Conservation (phyloP, 2,329 filamentous ascomycete species). For the Cytospora leucostoma region DNA sequence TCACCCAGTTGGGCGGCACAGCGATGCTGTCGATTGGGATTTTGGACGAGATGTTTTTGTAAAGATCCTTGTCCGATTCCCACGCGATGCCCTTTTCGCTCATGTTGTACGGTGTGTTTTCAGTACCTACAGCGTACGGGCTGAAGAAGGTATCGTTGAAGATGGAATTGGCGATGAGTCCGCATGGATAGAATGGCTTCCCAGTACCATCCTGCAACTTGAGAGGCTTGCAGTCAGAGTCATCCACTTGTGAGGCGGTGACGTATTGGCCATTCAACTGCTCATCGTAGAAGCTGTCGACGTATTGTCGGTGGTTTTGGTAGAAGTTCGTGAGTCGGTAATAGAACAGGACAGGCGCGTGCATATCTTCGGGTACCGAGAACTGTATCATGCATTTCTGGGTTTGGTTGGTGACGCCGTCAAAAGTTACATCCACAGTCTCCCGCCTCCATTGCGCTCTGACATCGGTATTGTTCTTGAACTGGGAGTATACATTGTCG, state of each 20-base stretch:
- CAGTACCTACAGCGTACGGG: slow-evolving; percentile 62
- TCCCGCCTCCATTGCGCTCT: slow-evolving; percentile 47
- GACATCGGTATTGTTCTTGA: slow-evolving; percentile 57
- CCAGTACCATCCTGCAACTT: slow-evolving; percentile 50
- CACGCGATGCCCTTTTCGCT: slow-evolving; percentile 80
- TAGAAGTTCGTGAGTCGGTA: slow-evolving; percentile 98
- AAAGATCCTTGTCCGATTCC: slow-evolving; percentile 79
- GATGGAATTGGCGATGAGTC: slow-evolving; percentile 91
- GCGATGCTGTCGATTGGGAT: slow-evolving; percentile 68
- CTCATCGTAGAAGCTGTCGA: slow-evolving; percentile 80
- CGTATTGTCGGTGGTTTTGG: slow-evolving; percentile 96
- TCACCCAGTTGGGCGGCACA: slow-evolving; percentile 84
- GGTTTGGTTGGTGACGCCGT: slow-evolving; percentile 40
- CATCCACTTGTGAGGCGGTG: slow-evolving; percentile 59
- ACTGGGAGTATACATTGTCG: slow-evolving; percentile 65
- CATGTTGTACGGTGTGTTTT: slow-evolving; percentile 68
- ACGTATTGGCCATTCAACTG: slow-evolving; percentile 76
- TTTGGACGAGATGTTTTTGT: slow-evolving; percentile 59
- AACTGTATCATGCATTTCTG: slow-evolving; percentile 75
- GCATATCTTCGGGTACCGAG: slow-evolving; percentile 74
- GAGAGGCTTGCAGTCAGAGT: slow-evolving; percentile 76
- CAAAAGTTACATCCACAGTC: slow-evolving; percentile 45
- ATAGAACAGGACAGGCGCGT: slow-evolving; percentile 85
- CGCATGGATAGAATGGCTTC: slow-evolving; percentile 89
- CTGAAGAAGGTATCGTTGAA: slow-evolving; percentile 90